phyloP scores from a whole-genome alignment of 345 rosid species.

The Lepidium aucheri region DNA sequence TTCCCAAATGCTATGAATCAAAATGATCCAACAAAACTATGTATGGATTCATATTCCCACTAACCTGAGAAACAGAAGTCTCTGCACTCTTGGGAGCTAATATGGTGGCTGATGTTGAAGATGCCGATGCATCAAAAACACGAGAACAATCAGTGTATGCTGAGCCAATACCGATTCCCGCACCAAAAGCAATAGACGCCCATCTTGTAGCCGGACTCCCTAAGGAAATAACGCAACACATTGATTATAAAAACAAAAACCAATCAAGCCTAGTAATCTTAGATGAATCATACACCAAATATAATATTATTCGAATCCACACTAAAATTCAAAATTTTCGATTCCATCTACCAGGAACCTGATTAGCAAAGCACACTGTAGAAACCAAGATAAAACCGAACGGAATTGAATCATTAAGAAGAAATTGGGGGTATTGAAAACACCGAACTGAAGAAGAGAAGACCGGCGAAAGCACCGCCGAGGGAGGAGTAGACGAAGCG shows the following conservation, averaged over 20 bases:
- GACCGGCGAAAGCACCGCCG: slow-evolving; percentile 71
- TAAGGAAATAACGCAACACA: slow-evolving; percentile 10
- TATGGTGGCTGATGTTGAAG: slow-evolving; percentile 30
- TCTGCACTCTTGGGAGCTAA: slow-evolving; percentile 35
- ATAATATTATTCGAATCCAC: background rate
- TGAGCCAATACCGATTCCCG: slow-evolving; percentile 90
- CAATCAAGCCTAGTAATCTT: background rate
- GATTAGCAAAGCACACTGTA: background rate
- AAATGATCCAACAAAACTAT: background rate
- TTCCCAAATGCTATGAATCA: background rate
- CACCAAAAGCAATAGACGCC: slow-evolving; percentile 91
- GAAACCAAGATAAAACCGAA: background rate
- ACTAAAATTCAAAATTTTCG: background rate
- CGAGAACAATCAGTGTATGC: slow-evolving; percentile 74
- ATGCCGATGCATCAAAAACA: slow-evolving; percentile 47
- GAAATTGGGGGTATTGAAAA: background rate
- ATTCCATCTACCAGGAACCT: background rate
- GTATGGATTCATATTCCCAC: background rate
- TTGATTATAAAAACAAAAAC: background rate
- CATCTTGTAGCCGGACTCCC: slow-evolving; percentile 85
- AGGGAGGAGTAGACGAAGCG: slow-evolving; percentile 77
- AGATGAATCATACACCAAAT: background rate
- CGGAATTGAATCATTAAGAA: slow-evolving; percentile 1
- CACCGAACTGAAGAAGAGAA: slow-evolving; percentile 76
- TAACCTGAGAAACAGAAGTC: slow-evolving; percentile 45